Evolutionary conservation across 1,284 basidiomycete species (phyloP), one percentile per base, ranked within the genome.

Genomic region (Malassezia pachydermatis): DNA sequence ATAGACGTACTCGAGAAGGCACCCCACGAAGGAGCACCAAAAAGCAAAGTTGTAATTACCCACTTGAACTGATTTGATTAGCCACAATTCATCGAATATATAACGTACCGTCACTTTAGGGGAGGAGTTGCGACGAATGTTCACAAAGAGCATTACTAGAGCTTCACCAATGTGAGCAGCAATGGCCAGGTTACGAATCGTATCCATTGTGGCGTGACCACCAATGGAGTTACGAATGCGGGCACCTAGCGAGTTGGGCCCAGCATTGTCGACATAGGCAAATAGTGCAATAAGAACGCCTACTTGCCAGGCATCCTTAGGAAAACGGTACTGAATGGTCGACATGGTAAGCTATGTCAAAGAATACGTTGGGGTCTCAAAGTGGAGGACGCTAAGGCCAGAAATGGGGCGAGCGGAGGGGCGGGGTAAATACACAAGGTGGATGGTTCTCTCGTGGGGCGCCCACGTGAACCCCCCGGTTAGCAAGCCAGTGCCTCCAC

Each of bases 251-350:
- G 44, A 37, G 34, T 45, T 34, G 30, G 32, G 32, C 2, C 8
- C 24, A 6, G 50, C 50, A 11, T 46, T n/a, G 34, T 52, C 50
- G 25, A 52, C 50, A 23, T 47, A 52, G n/a, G 47, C 27, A 22
- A 52, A 52, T 7, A 47, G 17, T 5, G 28, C 35, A 4, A 52
- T 22, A 3, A 43, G 33, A 6, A 52, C 38, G 9, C 46, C 28
- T 11, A 45, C 46, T 34, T 52, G 50, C 23, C 38, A 52, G 20
- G 45, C 40, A 20, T 52, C 50, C 22, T 29, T 11, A 8, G 50
- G 50, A 25, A 52, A 52, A 39, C 47, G 41, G 40, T 37, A 52
- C 33, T 24, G 29, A 17, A 52, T 42, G 4, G n/a, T n/a, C n/a
- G n/a, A n/a, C n/a, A n/a, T n/a, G n/a, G n/a, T n/a, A n/a, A n/a